Conservation (phyloP, 2,329 filamentous ascomycete species). For the Neophaeococcomyces aloes region DNA sequence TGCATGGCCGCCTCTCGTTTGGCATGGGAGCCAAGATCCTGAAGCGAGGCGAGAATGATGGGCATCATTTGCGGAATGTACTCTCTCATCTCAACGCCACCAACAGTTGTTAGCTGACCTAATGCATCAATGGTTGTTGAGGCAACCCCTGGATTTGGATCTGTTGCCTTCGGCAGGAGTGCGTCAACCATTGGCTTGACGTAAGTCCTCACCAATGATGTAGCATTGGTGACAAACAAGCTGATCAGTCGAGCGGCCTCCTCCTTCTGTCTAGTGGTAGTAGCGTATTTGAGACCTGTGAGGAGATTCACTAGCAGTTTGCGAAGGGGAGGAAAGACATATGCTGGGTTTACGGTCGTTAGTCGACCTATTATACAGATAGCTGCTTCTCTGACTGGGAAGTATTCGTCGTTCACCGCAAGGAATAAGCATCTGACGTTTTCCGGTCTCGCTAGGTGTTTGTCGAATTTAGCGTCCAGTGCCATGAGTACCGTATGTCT, state of each 20-base stretch:
- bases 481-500: constrained; percentile 78
- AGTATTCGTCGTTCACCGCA: constrained; percentile 88
- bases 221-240: constrained; percentile 83
- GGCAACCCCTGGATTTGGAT: constrained; percentile 75
- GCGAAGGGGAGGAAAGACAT: constrained; percentile 88
- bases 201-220: constrained; percentile 86
- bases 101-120: constrained; percentile 85
- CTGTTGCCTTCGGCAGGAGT: constrained; percentile 82
- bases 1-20: constrained; percentile 88
- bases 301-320: constrained; percentile 94
- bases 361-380: constrained; percentile 94
- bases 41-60: constrained; percentile 83
- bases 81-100: constrained; percentile 82
- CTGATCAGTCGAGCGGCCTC: constrained; percentile 91
- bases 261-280: constrained; percentile 87
- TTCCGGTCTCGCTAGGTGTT: constrained; percentile 92
- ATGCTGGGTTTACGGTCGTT: constrained; percentile 84
- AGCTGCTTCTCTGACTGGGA: constrained; percentile 82
- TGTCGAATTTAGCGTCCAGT: constrained; percentile 86
- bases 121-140: constrained; percentile 92
- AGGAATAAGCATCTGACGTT: constrained; percentile 94
- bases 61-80: constrained; percentile 92
- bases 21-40: constrained; percentile 80
- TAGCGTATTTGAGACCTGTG: constrained; percentile 92
- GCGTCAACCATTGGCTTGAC: constrained; percentile 94